A percentile compares a stretch with the other conserved stretches of the same genome.
phyloP scores from a whole-genome alignment of 768 basidiomycete genomes.

The Trametes cinnabarina region DNA sequence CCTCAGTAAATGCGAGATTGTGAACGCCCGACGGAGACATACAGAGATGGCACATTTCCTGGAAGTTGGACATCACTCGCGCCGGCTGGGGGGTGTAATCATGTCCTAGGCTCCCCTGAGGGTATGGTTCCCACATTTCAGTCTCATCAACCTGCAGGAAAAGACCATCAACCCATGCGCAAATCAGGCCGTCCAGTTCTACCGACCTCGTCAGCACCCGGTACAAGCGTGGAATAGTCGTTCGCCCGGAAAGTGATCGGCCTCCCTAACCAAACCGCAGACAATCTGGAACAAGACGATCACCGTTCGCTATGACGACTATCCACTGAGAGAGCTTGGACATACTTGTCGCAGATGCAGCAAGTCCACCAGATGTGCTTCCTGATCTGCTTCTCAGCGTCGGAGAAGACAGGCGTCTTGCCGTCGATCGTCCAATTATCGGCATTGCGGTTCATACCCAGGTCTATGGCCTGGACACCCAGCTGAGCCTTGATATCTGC shows the following conservation, averaged over 20 bases:
- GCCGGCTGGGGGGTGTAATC: constrained; percentile 41
- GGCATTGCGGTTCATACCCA: constrained; percentile 78
- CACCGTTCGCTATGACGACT: no score
- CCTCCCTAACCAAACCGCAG: constrained; percentile 71
- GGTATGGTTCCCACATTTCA: constrained; percentile 51
- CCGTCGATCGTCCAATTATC: constrained; percentile 65
- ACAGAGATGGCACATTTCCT: constrained; percentile 59
- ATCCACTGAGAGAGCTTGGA: no score
- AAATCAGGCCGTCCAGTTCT: neutral
- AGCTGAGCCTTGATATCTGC: neutral
- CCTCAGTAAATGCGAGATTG: neutral
- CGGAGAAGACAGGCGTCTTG: constrained; percentile 57
- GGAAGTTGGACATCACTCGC: constrained; percentile 53
- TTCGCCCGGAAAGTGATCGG: constrained; percentile 23
- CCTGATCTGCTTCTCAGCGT: constrained; percentile 63
- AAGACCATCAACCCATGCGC: no score
- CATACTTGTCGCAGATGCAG: constrained; percentile 66
- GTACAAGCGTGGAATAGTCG: constrained; percentile 34
- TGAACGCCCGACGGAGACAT: constrained; percentile 29
- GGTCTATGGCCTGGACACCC: constrained; percentile 63
- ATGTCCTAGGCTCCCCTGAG: constrained; percentile 42
- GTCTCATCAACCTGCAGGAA: constrained; percentile 53
- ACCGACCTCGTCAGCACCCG: constrained; percentile 51
- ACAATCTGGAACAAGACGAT: constrained; percentile 44
- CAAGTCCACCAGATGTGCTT: constrained; percentile 83